Evolutionary conservation across 345 rosid genomes (phyloP).

Genomic region (Cardamine occulta): DNA sequence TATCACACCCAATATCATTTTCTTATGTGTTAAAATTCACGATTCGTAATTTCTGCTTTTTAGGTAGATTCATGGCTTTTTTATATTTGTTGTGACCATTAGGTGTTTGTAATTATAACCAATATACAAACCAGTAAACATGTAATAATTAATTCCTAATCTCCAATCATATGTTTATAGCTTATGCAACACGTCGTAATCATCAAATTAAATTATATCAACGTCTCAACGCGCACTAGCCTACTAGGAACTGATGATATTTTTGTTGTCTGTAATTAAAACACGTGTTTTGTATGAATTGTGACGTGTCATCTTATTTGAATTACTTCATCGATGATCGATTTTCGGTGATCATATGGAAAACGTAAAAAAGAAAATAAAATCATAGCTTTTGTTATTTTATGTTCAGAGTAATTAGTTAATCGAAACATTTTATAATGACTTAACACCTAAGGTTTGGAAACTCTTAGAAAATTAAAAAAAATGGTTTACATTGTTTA

Average conservation of each 20-base stretch:
- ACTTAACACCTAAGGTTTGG: slow-evolving; percentile 4
- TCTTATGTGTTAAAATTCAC: neutral
- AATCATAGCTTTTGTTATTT: neutral
- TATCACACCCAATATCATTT: neutral
- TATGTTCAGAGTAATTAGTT: neutral
- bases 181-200: neutral
- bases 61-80: neutral
- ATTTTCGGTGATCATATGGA: neutral
- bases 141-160: neutral
- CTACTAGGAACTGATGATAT: neutral
- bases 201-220: neutral
- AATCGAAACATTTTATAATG: neutral
- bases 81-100: neutral
- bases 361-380: neutral
- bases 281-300: slow-evolving; percentile 25
- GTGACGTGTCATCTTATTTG: neutral
- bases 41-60: neutral
- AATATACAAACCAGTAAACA: neutral
- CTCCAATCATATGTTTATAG: neutral
- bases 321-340: neutral
- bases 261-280: neutral
- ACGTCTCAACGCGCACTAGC: slow-evolving; percentile 24
- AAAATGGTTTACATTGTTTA: neutral
- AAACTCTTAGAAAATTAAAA: neutral
- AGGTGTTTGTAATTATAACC: neutral